Base-by-base conservation (phyloP, 139 green algal species). In the Pedinophyceae sp. region DNA sequence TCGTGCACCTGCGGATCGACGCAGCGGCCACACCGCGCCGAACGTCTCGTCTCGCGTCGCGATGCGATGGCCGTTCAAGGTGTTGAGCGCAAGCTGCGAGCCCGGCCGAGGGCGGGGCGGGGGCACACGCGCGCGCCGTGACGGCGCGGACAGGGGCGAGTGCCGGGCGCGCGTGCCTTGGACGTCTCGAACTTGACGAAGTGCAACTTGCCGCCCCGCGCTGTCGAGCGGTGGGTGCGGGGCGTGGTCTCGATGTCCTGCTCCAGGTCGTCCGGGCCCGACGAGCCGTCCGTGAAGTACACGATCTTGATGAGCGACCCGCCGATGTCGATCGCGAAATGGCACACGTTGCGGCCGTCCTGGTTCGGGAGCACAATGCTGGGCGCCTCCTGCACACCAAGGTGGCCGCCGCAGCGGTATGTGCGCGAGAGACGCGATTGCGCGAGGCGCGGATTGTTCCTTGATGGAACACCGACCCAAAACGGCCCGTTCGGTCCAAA, bases 171-270 rank as follows among this genome's bases (percentile, higher is more conserved):
- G n/a, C n/a, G n/a, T n/a, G n/a, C n/a, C 16, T 81, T 78, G 2
- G 48, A 64, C 0, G 80, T 95, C 69, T 97, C 86, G 78, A 97
- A 99, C 69, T 97, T 97, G 16, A 95, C 84, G 75, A 99, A 97
- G 70, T 98, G 92, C 50, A 97, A 74, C 48, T 81, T 79, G 15
- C 83, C 83, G 52, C 62, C 55, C 22, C 40, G 26, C 17, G 18
- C 43, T 46, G 28, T 41, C 29, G 52, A 48, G 43, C 51, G 47
- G 18, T 27, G 26, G 28, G 3, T 48, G 52, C 22, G 25, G n/a
- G 30, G n/a, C 39, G 5, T 6, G 10, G 26, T 25, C 41, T 40
- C 15, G 20, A 29, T 7, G 25, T 30, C 3, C 50, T n/a, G 52
- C 30, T 40, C 6, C 13, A 20, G 43, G n/a, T 26, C 47, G 3